These are phyloP conservation scores for Xylariaceae sp. DNA, from an alignment of 2,329 filamentous ascomycete species.

Conservation along the genomic window DNA sequence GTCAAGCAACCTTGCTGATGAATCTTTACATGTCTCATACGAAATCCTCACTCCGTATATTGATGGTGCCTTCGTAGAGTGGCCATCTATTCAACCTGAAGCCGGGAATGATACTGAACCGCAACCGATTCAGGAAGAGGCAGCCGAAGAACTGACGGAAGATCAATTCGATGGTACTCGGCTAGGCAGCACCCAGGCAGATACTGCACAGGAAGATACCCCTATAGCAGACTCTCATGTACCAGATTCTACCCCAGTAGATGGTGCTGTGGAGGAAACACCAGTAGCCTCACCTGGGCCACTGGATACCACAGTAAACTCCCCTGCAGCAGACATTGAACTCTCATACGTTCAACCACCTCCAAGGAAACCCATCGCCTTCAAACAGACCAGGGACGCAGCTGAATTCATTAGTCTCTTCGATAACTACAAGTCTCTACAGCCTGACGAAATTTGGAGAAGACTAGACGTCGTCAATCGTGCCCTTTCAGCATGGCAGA, in stretches of 20 bases:
- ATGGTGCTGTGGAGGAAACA: conserved; percentile 40
- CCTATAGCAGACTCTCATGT: conserved; percentile 36
- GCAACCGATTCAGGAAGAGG: conserved; percentile 15
- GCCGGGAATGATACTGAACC: conserved; percentile 27
- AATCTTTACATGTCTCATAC: conserved; percentile 23
- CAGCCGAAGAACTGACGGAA: conserved; percentile 17
- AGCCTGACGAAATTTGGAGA: conserved; percentile 52
- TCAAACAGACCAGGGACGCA: conserved; percentile 57
- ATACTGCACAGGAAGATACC: conserved; percentile 31
- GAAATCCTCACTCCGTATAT: conserved; percentile 42
- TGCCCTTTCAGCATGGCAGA: conserved; percentile 57
- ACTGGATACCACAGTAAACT: conserved; percentile 45
- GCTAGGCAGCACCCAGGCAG: conserved; percentile 14
- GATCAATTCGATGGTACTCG: conserved; percentile 20
- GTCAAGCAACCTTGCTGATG: not conserved
- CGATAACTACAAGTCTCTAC: conserved; percentile 57
- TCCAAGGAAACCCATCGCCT: conserved; percentile 48
- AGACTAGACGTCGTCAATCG: conserved; percentile 52
- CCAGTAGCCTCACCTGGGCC: conserved; percentile 37
- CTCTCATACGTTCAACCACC: conserved; percentile 9
- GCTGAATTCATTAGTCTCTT: conserved; percentile 56
- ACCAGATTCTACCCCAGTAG: conserved; percentile 31
- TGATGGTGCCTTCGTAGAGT: conserved; percentile 30
- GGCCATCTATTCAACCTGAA: conserved; percentile 31
- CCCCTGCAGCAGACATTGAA: conserved; percentile 41